These are phyloP conservation scores for Pichia sp. DNA, from an alignment of 1,139 yeast genomes.

Conservation along the genomic window DNA sequence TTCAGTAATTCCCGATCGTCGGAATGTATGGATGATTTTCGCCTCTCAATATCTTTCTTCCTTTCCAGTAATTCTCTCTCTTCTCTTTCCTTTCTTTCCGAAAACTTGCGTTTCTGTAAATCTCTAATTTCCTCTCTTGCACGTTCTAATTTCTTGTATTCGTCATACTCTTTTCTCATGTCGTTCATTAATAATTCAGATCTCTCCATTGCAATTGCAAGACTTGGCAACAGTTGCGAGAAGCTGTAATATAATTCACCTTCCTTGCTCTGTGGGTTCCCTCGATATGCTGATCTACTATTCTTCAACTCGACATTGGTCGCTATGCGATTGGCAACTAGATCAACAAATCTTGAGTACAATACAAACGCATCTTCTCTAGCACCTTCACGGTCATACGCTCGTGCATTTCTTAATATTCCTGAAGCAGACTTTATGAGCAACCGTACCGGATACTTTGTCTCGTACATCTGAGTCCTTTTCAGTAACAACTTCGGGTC, in stretches of 20 bases:
- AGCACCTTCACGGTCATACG: slow-evolving; percentile 38
- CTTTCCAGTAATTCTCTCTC: slow-evolving; percentile 11
- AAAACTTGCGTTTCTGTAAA: slow-evolving; percentile 20
- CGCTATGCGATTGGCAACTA: slow-evolving; percentile 43
- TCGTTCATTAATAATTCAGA: slow-evolving; percentile 37
- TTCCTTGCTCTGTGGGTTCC: slow-evolving; percentile 24
- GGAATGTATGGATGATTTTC: slow-evolving; percentile 18
- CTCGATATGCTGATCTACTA: slow-evolving; percentile 24
- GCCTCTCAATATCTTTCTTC: slow-evolving; percentile 9
- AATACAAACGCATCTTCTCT: slow-evolving; percentile 46
- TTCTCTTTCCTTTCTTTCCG: slow-evolving; percentile 12
- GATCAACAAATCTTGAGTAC: slow-evolving; percentile 45
- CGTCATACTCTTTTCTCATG: slow-evolving; percentile 33
- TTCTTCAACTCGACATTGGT: slow-evolving; percentile 39
- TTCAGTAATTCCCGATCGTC: slow-evolving; percentile 19
- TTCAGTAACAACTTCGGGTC: slow-evolving; percentile 35
- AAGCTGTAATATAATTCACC: slow-evolving; percentile 25
- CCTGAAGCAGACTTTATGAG: slow-evolving; percentile 44
- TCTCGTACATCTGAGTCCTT: slow-evolving; percentile 41
- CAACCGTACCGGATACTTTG: slow-evolving; percentile 38
- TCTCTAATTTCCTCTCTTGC: slow-evolving; percentile 24
- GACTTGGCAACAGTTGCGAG: slow-evolving; percentile 21
- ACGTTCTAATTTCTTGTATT: slow-evolving; percentile 26
- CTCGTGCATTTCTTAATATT: slow-evolving; percentile 41
- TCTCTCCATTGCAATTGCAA: slow-evolving; percentile 35